phyloP scores from a whole-genome alignment of 2,329 filamentous ascomycete genomes.

The Nectriaceae sp. region DNA sequence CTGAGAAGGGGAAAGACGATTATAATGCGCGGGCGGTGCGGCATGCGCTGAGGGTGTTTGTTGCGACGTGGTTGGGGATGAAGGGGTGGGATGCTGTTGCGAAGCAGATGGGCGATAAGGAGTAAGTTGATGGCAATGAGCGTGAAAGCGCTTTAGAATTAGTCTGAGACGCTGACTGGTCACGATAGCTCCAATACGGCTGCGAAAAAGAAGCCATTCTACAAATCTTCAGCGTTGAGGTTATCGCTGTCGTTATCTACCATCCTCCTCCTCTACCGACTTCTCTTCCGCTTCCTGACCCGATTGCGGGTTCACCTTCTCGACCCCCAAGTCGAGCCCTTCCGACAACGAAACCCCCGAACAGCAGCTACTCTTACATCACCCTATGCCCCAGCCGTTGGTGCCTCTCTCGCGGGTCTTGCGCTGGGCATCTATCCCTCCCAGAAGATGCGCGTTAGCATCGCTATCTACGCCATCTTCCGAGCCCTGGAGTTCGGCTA shows the following conservation, averaged over 20 bases:
- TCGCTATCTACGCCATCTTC: slow-evolving; percentile 81
- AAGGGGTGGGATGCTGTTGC: slow-evolving; percentile 61
- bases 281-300: slow-evolving; percentile 87
- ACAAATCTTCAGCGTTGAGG: slow-evolving; percentile 70
- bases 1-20: slow-evolving; percentile 52
- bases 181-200: slow-evolving; percentile 27
- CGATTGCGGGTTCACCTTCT: slow-evolving; percentile 78
- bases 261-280: slow-evolving; percentile 83
- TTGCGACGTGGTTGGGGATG: slow-evolving; percentile 62
- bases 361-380: slow-evolving; percentile 77
- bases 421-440: slow-evolving; percentile 75
- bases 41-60: slow-evolving; percentile 70
- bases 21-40: slow-evolving; percentile 72
- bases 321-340: slow-evolving; percentile 76
- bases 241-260: slow-evolving; percentile 81
- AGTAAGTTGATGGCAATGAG: slow-evolving; percentile 38
- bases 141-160: not conserved
- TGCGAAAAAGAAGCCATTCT: slow-evolving; percentile 53
- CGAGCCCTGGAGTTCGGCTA: slow-evolving; percentile 84
- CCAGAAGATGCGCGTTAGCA: slow-evolving; percentile 68
- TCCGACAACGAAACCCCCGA: slow-evolving; percentile 79
- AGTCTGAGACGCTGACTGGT: slow-evolving; percentile 9
- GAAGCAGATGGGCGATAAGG: slow-evolving; percentile 47
- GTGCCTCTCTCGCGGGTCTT: slow-evolving; percentile 83
- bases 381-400: slow-evolving; percentile 82